phyloP scores from a whole-genome alignment of 441 rosid species.

The Biscutella auriculata region DNA sequence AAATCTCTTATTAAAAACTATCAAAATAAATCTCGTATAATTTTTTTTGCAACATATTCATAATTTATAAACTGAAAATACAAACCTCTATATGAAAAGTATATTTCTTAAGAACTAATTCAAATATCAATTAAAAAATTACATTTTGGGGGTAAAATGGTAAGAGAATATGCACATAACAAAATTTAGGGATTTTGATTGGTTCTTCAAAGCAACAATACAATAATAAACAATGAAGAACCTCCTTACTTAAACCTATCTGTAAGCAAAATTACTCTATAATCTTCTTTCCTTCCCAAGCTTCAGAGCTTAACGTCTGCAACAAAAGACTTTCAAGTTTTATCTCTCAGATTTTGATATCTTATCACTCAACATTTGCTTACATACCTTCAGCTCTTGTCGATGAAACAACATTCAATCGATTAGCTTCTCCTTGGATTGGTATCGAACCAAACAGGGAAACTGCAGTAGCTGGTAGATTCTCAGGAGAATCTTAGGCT shows the following conservation, averaged over 20 bases:
- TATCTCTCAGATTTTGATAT: not conserved
- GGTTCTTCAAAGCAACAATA: constrained; percentile 19
- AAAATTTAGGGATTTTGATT: not conserved
- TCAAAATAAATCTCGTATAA: too few species aligned
- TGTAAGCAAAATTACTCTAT: not conserved
- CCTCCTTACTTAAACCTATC: not conserved
- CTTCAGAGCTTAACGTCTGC: constrained; percentile 13
- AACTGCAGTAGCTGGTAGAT: not conserved
- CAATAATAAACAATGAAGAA: constrained; percentile 12
- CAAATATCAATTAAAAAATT: not conserved
- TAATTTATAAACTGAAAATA: too few species aligned
- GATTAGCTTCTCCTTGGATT: constrained; percentile 5
- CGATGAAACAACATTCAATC: not conserved
- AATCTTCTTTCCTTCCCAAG: constrained; percentile 3
- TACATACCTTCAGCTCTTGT: constrained; percentile 11
- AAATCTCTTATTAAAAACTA: too few species aligned
- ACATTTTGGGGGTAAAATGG: not conserved
- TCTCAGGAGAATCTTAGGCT: constrained; percentile 5
- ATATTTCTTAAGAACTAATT: not conserved
- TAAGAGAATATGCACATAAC: not conserved
- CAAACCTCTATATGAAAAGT: not conserved
- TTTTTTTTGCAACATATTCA: too few species aligned
- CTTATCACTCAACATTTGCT: not conserved
- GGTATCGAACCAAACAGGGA: not conserved
- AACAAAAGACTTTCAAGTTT: constrained; percentile 5